Base-by-base conservation (phyloP, 805 yeast genomes). In the Jamesozyma lodderae region DNA sequence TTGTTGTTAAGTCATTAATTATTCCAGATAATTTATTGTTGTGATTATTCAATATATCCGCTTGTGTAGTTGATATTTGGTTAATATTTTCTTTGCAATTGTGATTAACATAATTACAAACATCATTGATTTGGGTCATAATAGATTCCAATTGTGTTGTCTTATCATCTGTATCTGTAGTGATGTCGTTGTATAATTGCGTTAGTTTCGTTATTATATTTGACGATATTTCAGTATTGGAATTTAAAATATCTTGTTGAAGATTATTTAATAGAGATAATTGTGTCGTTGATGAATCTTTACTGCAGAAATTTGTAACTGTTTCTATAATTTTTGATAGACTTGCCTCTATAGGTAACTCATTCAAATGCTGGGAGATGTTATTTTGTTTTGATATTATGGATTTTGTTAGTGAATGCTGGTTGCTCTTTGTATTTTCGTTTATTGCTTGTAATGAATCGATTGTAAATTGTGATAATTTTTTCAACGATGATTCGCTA, bases 51-150 rank as follows among this genome's bases (percentile, higher is more conserved):
- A 51, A 25, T 11, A 41, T 27, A 16, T 41, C 41, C 11, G 31
- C 33, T 29, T 52, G 57, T 2, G 48, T 38, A 10, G 38, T 35
- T 4, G 45, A 28, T 3, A 47, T 37, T 37, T 53, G 53, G 4
- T 28, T 33, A 2, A 43, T 20, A 21, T 46, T 48, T 11, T 40
- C 33, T 19, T 41, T 44, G 26, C 37, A 43, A 8, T 33, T 29
- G 4, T 40, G 17, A 14, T 36, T 14, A 11, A 44, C 38, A 31
- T 38, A 44, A 3, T 37, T 23, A 15, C 31, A 40, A 3, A 37
- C 7, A 3, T 31, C 18, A 3, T 28, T 15, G 19, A 41, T 38
- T 20, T 23, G 18, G 15, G 20, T 4, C 19, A 20, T 31, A 5
- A 31, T 13, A 3, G 24, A 13, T 21, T 21, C 15, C 9, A 20